Conservation (phyloP, 306 rosid genomes). For the Gynostemma pentaphyllum region DNA sequence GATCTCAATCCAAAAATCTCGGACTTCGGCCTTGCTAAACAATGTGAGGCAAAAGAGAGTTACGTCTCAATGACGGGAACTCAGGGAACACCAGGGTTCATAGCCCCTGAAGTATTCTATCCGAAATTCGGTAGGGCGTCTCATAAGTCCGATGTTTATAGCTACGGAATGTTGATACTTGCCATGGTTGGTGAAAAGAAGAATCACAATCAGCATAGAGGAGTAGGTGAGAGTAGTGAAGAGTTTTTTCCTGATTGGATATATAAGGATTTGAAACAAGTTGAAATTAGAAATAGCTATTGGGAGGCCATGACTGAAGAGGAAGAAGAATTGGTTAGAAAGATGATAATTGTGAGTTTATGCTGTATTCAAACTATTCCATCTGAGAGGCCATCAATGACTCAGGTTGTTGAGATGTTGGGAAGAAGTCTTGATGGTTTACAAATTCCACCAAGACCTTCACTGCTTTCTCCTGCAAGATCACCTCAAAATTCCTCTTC, state of each 20-base stretch:
- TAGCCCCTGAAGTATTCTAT: neutral
- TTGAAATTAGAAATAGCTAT: neutral
- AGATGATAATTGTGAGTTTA: neutral
- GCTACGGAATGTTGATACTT: conserved; percentile 8
- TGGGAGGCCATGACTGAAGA: neutral
- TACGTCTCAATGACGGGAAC: neutral
- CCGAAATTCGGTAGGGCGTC: neutral
- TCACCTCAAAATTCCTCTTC: no score
- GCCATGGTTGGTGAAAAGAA: conserved; percentile 7
- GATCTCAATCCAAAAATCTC: conserved; percentile 59
- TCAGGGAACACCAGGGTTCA: neutral
- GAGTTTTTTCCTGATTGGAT: conserved; percentile 1
- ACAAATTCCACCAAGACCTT: conserved; percentile 6
- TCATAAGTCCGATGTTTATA: neutral
- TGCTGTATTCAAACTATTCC: neutral
- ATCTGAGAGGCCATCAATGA: neutral
- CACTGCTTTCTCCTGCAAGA: neutral
- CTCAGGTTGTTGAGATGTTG: neutral
- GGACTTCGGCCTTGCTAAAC: conserved; percentile 50
- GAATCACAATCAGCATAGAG: neutral
- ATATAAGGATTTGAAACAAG: neutral
- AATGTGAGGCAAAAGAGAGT: neutral
- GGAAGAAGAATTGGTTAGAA: neutral
- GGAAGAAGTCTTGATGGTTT: neutral
- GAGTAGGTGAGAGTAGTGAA: neutral